Percentiles rank a stretch among this genome's conserved stretches.
These are phyloP conservation scores for Euphorbia pulcherrima DNA, from an alignment of 345 rosid species.

Conservation along the genomic window DNA sequence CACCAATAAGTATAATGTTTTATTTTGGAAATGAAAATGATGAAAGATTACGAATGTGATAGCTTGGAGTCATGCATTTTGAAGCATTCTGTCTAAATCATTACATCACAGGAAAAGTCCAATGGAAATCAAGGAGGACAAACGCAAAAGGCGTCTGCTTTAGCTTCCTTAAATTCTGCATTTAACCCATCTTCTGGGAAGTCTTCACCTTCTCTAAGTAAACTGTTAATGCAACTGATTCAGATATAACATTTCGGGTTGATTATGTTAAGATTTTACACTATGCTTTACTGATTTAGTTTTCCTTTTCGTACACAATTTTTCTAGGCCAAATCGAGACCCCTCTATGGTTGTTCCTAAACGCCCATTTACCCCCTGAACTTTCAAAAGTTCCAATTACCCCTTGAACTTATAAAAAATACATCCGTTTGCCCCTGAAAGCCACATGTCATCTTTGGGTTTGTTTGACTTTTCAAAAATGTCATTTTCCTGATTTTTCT, in stretches of 20 bases:
- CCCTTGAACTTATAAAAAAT: no score
- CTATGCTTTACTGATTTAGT: background rate
- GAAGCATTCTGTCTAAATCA: background rate
- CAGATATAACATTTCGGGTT: background rate
- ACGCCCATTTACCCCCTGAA: no score
- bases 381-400: no score
- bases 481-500: no score
- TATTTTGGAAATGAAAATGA: constrained; percentile 3
- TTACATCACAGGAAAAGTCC: constrained; percentile 48
- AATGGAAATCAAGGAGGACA: constrained; percentile 80
- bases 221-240: background rate
- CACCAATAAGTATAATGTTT: background rate
- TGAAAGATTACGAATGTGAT: background rate
- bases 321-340: no score
- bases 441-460: no score
- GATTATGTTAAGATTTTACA: background rate
- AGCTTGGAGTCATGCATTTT: background rate
- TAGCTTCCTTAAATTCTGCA: no score
- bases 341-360: no score
- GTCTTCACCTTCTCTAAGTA: constrained; percentile 46
- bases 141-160: constrained; percentile 98
- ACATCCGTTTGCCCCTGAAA: no score
- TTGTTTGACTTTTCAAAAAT: no score
- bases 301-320: background rate
- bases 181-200: constrained; percentile 64